Conservation (phyloP, 352 stramenopile species). For the Pythium dissotocum region DNA sequence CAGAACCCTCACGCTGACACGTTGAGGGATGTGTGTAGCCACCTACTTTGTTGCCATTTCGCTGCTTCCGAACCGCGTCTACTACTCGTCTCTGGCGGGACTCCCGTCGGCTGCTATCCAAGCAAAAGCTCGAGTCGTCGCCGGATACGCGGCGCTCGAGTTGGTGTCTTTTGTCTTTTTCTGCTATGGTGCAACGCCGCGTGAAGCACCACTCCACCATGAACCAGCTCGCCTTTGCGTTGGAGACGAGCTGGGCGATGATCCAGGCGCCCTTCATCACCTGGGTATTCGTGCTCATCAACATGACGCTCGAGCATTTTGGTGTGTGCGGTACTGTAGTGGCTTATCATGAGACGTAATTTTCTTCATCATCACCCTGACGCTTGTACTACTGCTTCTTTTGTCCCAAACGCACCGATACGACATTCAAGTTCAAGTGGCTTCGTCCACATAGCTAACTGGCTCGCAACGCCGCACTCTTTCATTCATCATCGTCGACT, state of each 20-base stretch:
- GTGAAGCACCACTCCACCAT: constrained; percentile 5
- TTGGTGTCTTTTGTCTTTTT: constrained; percentile 7
- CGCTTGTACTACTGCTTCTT: too few species aligned
- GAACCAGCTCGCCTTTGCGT: constrained; percentile 31
- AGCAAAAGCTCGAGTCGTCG: not conserved
- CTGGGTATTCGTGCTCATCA: constrained; percentile 23
- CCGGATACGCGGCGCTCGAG: constrained; percentile 2
- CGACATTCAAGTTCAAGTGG: constrained; percentile 21
- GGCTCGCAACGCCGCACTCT: too few species aligned
- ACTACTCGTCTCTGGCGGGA: constrained; percentile 5
- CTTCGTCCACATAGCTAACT: not conserved
- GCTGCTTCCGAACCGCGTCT: constrained; percentile 6
- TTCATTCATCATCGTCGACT: too few species aligned
- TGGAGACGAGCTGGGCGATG: constrained; percentile 29
- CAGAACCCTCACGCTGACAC: too few species aligned
- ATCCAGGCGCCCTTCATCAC: constrained; percentile 18
- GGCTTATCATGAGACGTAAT: too few species aligned
- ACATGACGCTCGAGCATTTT: constrained; percentile 10
- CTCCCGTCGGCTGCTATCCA: constrained; percentile 4
- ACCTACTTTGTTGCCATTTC: not conserved
- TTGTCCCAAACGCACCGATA: constrained; percentile 5
- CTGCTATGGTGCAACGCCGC: not conserved
- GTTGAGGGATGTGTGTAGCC: not conserved
- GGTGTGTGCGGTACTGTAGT: not conserved
- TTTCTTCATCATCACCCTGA: too few species aligned